Base-by-base conservation (phyloP, 345 rosid species). In the Eucalyptus marginata region DNA sequence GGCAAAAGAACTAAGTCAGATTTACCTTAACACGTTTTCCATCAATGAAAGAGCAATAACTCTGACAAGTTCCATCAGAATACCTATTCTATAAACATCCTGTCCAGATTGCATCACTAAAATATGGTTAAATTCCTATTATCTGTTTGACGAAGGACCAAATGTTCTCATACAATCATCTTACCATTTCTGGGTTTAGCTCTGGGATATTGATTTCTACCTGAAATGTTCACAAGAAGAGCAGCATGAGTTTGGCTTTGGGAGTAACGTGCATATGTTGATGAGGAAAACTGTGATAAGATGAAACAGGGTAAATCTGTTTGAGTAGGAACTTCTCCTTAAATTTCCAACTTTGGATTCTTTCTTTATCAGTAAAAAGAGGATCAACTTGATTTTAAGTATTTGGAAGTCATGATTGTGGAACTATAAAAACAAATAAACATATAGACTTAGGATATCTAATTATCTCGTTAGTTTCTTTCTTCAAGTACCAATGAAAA, bases 21-120 rank as follows among this genome's bases (percentile, higher is more conserved):
- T 36, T 36, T 36, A 36, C 36, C 36, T 36, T 36, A 36, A 36
- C 36, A 4, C 36, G 36, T 36, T 36, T 36, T 36, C 36, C 36
- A 36, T 36, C 36, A 36, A 36, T 36, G 36, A 36, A 36, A 36
- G 36, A 36, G 36, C 36, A 36, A 36, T 36, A 36, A 36, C 36
- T 36, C 36, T 36, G 36, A 36, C 36, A 36, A 36, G 36, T 36
- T 36, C 36, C 36, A 36, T 36, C 36, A 4, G 36, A 36, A 4
- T 96, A 89, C 99, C 99, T 92, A 97, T 96, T 90, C 98, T 95
- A 93, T 96, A 97, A 91, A 97, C 99, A 91, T 97, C 99, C 99
- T 96, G 96, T 66, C 47, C 87, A 94, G 88, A 81, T 91, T 40
- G 13, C 27, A 68, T 31, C 43, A 31, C 4, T 33, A 44, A 51